phyloP scores from a whole-genome alignment of 2,329 filamentous ascomycete species.

The Colletotrichum navitas region DNA sequence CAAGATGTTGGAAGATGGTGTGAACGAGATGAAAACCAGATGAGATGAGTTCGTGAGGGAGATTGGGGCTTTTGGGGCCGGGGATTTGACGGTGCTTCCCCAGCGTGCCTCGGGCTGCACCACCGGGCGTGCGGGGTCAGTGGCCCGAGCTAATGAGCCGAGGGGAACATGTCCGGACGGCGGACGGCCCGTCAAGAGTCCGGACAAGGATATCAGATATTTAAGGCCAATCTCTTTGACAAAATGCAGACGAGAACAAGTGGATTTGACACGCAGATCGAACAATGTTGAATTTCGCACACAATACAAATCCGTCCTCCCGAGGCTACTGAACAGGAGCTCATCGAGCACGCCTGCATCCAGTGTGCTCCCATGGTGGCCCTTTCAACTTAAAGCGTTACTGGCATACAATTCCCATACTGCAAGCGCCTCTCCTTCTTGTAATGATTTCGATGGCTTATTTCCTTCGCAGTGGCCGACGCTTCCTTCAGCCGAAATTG shows the following conservation, averaged over 20 bases:
- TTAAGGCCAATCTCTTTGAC: neutral
- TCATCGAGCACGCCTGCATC: neutral
- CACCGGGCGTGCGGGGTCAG: constrained; percentile 37
- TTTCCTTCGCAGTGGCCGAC: neutral
- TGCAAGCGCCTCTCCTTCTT: neutral
- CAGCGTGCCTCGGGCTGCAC: constrained; percentile 38
- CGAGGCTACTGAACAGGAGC: too few species aligned
- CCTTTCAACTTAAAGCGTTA: neutral
- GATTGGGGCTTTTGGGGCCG: constrained; percentile 5
- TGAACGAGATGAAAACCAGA: neutral
- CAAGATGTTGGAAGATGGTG: neutral
- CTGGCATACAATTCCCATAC: too few species aligned
- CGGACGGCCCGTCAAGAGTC: neutral
- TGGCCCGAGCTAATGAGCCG: constrained; percentile 31
- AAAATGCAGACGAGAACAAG: neutral
- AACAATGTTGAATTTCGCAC: neutral
- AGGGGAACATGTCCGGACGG: constrained; percentile 9
- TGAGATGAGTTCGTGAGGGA: constrained; percentile 13
- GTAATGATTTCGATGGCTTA: neutral
- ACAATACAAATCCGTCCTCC: too few species aligned
- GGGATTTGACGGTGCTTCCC: constrained; percentile 27
- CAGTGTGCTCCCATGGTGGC: neutral
- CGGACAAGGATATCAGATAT: neutral
- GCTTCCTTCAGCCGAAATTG: neutral
- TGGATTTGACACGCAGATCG: neutral